Base-by-base conservation (phyloP, 2,329 filamentous ascomycete genomes). In the Colletotrichum nymphaeae region DNA sequence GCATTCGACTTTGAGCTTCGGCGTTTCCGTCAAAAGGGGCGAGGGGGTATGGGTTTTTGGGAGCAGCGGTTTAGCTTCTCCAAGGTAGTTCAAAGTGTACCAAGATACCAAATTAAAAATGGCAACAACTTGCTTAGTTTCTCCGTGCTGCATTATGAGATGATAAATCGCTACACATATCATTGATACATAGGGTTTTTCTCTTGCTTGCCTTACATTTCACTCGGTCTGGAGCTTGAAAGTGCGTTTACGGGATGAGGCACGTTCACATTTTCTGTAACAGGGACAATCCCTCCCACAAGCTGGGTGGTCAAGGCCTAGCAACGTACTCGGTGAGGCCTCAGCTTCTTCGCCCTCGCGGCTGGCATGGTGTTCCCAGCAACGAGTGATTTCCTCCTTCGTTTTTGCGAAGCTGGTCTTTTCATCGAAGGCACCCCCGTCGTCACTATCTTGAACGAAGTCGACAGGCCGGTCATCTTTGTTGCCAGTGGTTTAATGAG, bases 41-140 rank as follows among this genome's bases (percentile, higher is more conserved):
- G 56, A 52, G 14, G 53, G 19, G 5, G 11, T 60, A 26, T n/a
- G 5, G 9, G n/a, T 12, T 30, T 59, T 49, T n/a, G 64, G 71
- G 67, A 70, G 55, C 62, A 68, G 30, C 53, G 58, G 42, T 49
- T 49, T 9, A 6, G 19, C 42, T 22, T 49, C 19, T 49, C 19
- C n/a, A 35, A 5, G 32, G 4, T 12, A 26, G 52, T 30, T 46
- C 8, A 28, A n/a, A 42, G 35, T 49, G 53, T 73, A 71, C 37
- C 22, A 58, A 71, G 67, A 73, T 73, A 73, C 71, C 71, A 73
- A 66, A 71, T 35, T 22, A 53, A 32, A 19, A 62, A 24, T 52
- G 62, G 19, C 22, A 16, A 8, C 12, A n/a, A 16, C 26, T 24
- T 49, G 19, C 42, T 49, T 19, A 49, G 19, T 49, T 49, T 49